Evolutionary conservation across 495 filamentous ascomycete genomes (phyloP).

Genomic region (Pseudotulostoma volvatum): DNA sequence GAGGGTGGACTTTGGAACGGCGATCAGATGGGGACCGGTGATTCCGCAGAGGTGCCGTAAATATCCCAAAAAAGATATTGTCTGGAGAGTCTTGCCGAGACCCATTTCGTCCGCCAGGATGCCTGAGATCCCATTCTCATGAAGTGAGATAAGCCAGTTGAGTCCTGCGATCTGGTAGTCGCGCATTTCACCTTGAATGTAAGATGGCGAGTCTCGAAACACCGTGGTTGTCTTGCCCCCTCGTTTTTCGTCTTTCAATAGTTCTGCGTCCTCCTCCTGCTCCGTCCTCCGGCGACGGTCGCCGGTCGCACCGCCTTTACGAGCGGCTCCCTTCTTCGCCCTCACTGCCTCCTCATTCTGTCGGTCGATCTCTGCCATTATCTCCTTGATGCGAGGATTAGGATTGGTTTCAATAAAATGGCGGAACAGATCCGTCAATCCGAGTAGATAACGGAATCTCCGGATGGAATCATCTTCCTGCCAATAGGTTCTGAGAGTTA

Average conservation of each 20-base stretch:
- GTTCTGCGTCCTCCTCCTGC: slow-evolving; percentile 92
- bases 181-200: slow-evolving; percentile 75
- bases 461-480: slow-evolving; percentile 93
- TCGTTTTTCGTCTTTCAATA: slow-evolving; percentile 77
- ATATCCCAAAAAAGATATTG: slow-evolving; percentile 82
- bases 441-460: slow-evolving; percentile 87
- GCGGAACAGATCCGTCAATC: slow-evolving; percentile 91
- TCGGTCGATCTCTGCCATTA: slow-evolving; percentile 83
- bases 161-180: slow-evolving; percentile 91
- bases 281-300: slow-evolving; percentile 78
- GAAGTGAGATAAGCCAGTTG: slow-evolving; percentile 96
- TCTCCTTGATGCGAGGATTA: slow-evolving; percentile 75
- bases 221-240: slow-evolving; percentile 74
- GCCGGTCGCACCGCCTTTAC: slow-evolving; percentile 70
- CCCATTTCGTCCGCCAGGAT: slow-evolving; percentile 98
- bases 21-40: slow-evolving; percentile 83
- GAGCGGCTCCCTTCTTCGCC: slow-evolving; percentile 51
- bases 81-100: slow-evolving; percentile 86
- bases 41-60: slow-evolving; percentile 77
- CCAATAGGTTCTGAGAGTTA: no score
- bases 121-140: slow-evolving; percentile 97
- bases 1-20: slow-evolving; percentile 90
- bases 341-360: slow-evolving; percentile 67
- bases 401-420: slow-evolving; percentile 98
- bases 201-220: slow-evolving; percentile 82